phyloP scores from a whole-genome alignment of 257 asterid species.

The Knoxia roxburghii region DNA sequence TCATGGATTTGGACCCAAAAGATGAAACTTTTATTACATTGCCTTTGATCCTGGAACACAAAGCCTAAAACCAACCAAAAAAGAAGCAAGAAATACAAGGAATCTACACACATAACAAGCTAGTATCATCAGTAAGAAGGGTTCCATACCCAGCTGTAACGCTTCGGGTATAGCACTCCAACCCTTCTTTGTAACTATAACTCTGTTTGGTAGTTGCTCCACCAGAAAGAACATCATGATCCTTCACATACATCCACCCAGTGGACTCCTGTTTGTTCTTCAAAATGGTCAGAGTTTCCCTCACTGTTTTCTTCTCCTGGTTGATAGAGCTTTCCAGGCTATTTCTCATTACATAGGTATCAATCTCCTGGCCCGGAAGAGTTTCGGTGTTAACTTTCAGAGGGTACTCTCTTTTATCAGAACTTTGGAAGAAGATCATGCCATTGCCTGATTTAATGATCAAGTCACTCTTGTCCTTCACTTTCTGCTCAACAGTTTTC shows the following conservation, averaged over 20 bases:
- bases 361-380: conserved; percentile 27
- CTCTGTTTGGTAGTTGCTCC: conserved; percentile 41
- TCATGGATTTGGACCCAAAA: background rate
- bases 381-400: conserved; percentile 31
- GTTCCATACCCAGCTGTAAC: conserved; percentile 42
- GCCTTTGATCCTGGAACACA: background rate
- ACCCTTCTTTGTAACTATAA: conserved; percentile 29
- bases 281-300: conserved; percentile 23
- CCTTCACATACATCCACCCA: conserved; percentile 69
- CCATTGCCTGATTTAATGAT: conserved; percentile 27
- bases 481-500: conserved; percentile 48
- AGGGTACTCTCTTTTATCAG: conserved; percentile 47
- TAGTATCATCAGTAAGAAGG: conserved; percentile 29
- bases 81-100: conserved; percentile 14
- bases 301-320: conserved; percentile 31
- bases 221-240: conserved; percentile 56
- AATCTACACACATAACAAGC: conserved; percentile 33
- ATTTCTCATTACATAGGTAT: conserved; percentile 30
- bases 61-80: background rate
- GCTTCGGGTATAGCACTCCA: conserved; percentile 39
- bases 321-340: conserved; percentile 37
- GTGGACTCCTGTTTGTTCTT: conserved; percentile 36
- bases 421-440: conserved; percentile 5
- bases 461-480: conserved; percentile 30
- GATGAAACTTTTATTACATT: background rate